Evolutionary conservation across 1,139 yeast species (phyloP).

Genomic region (Fermentozyma sake): DNA sequence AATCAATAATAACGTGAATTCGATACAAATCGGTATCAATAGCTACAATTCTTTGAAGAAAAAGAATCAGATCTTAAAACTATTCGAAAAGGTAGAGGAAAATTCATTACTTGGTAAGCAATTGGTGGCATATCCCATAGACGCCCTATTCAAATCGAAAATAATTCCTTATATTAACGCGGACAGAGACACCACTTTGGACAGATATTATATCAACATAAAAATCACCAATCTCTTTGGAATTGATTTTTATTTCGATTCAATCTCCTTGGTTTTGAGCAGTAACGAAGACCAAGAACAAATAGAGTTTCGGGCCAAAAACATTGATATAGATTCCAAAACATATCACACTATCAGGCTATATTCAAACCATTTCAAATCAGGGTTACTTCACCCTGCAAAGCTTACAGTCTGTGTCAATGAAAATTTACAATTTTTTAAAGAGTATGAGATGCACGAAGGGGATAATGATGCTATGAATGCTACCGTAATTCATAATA

Average conservation of each 20-base stretch:
- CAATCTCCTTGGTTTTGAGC: constrained; percentile 17
- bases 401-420: constrained; percentile 17
- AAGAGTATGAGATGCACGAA: too few relatives aligned
- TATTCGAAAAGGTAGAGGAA: constrained; percentile 19
- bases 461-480: too few relatives aligned
- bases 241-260: constrained; percentile 19
- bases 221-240: constrained; percentile 23
- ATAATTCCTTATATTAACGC: constrained; percentile 24
- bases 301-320: constrained; percentile 8
- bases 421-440: constrained; percentile 16
- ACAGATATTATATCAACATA: constrained; percentile 22
- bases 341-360: constrained; percentile 16
- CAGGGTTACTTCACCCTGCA: constrained; percentile 23
- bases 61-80: constrained; percentile 14
- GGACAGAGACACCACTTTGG: constrained; percentile 14
- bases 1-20: constrained; percentile 11
- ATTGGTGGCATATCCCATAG: constrained; percentile 23
- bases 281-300: constrained; percentile 9
- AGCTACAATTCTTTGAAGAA: constrained; percentile 23
- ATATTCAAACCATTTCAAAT: constrained; percentile 17
- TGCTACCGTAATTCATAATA: too few relatives aligned
- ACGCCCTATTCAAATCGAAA: constrained; percentile 24
- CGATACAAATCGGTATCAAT: constrained; percentile 23
- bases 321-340: constrained; percentile 8
- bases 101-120: constrained; percentile 16